These are phyloP conservation scores for Pythium grandisporangium DNA, from an alignment of 352 stramenopile genomes.

Conservation along the genomic window DNA sequence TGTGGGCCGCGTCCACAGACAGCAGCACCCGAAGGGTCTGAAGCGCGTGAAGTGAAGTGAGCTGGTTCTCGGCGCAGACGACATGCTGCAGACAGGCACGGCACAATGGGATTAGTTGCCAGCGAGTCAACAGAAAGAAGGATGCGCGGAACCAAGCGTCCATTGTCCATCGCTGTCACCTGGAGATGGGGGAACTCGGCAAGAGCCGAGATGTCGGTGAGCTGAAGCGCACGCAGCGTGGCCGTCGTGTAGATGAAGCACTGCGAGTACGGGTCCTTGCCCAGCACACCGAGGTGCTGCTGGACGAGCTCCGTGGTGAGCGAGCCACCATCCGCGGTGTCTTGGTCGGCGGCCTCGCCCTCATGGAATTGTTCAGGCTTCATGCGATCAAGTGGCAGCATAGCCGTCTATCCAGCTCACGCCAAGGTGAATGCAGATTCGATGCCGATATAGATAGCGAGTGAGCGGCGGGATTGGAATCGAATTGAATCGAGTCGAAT, in stretches of 20 bases:
- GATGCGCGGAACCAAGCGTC: no score
- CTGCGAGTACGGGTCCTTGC: constrained; percentile 56
- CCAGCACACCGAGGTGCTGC: constrained; percentile 31
- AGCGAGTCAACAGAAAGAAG: no score
- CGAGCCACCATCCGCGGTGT: no score
- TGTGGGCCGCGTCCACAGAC: constrained; percentile 44
- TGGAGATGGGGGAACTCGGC: constrained; percentile 46
- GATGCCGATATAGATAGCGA: no score
- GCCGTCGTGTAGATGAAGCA: constrained; percentile 55
- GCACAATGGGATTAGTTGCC: no score
- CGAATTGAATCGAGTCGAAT: no score
- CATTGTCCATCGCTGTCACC: constrained; percentile 14
- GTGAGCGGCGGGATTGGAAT: no score
- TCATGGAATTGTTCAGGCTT: no score
- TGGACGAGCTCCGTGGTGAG: constrained; percentile 25
- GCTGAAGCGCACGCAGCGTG: constrained; percentile 21
- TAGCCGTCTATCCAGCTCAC: no score
- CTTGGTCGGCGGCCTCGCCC: not conserved
- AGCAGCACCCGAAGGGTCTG: constrained; percentile 39
- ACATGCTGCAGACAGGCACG: constrained; percentile 46
- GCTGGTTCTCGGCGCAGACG: constrained; percentile 34
- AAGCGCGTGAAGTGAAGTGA: constrained; percentile 32
- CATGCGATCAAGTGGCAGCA: no score
- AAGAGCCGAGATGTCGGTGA: constrained; percentile 31
- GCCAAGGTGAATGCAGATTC: no score